Evolutionary conservation across 352 stramenopile species (phyloP).

Genomic region (Phytophthora citrophthora): DNA sequence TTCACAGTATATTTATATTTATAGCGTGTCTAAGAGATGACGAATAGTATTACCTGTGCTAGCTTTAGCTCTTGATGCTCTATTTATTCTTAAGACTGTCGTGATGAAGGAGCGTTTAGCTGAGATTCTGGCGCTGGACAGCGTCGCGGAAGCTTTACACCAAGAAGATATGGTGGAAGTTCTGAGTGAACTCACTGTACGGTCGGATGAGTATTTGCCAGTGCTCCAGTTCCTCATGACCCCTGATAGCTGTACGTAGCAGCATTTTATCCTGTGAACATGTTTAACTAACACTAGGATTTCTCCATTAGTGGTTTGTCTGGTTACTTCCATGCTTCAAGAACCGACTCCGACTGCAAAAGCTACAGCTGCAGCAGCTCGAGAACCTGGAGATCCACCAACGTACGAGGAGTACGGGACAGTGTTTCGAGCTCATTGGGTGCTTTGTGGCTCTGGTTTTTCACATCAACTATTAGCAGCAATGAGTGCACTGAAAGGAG

Average conservation of each 20-base stretch:
- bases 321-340: conserved; percentile 61
- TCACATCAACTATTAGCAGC: conserved; percentile 68
- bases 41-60: conserved; percentile 10
- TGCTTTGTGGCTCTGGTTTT: conserved; percentile 66
- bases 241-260: conserved; percentile 58
- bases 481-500: conserved; percentile 51
- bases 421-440: conserved; percentile 68
- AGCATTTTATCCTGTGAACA: background rate
- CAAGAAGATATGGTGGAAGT: conserved; percentile 57
- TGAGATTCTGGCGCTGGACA: conserved; percentile 52
- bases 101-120: conserved; percentile 57
- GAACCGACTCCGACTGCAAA: conserved; percentile 38
- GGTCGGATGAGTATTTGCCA: conserved; percentile 67
- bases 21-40: background rate
- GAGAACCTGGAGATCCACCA: conserved; percentile 47
- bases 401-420: conserved; percentile 66
- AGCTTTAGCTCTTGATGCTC: background rate
- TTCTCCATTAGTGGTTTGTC: conserved; percentile 40
- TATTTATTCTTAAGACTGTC: background rate
- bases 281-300: background rate
- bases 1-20: too few relatives aligned
- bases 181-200: conserved; percentile 50
- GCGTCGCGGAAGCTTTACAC: conserved; percentile 49
- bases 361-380: conserved; percentile 22
- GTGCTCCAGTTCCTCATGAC: conserved; percentile 67